phyloP scores from a whole-genome alignment of 2,329 filamentous ascomycete species.

The Stachybotrys elegans region DNA sequence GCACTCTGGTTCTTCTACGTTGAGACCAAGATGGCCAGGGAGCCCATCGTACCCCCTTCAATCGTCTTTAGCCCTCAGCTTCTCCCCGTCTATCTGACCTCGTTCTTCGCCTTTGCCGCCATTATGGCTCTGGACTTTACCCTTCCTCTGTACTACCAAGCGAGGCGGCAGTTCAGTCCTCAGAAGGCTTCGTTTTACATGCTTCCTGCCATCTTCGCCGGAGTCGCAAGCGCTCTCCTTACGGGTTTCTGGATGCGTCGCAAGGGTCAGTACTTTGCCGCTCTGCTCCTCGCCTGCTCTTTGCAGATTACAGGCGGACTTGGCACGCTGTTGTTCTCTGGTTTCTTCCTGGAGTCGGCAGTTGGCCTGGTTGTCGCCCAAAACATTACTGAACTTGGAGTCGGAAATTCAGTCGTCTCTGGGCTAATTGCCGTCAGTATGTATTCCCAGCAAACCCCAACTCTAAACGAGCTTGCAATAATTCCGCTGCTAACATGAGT shows the following conservation, averaged over 20 bases:
- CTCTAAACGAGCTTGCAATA: not conserved
- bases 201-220: not conserved
- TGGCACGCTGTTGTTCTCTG: not conserved
- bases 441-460: not conserved
- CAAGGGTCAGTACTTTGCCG: not conserved
- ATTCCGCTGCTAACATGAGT: not conserved
- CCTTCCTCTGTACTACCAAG: not conserved
- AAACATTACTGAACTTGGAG: not conserved
- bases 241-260: slow-evolving; percentile 1
- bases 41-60: not conserved
- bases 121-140: not conserved
- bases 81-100: not conserved
- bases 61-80: not conserved
- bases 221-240: not conserved
- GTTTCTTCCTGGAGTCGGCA: not conserved
- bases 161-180: not conserved
- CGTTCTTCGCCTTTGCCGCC: not conserved
- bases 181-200: not conserved
- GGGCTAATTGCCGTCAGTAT: not conserved
- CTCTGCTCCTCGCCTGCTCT: not conserved
- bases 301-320: not conserved
- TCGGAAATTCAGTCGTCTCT: not conserved
- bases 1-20: not conserved
- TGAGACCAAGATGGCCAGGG: not conserved
- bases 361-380: not conserved